Base-by-base conservation (phyloP, 257 asterid species). In the Salvia hispanica region DNA sequence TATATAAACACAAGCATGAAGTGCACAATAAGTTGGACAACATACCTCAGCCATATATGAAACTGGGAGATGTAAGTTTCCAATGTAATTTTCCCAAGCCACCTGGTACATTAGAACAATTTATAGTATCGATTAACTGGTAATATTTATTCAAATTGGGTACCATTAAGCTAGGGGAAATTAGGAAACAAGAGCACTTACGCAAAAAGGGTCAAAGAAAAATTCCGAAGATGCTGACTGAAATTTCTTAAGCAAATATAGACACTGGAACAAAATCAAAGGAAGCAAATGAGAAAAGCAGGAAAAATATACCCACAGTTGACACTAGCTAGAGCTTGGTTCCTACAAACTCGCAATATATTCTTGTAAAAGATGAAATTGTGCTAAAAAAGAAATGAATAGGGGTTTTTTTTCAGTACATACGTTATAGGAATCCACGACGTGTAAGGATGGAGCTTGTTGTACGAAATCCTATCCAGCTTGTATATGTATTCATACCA, bases 401-500 rank as follows among this genome's bases (percentile, higher is more conserved):
- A 25, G 31, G 40, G 39, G 11, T 25, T 13, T 33, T 13, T 33
- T 10, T 37, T 12, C 42, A 48, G 63, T 58, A 84, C 94, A 28
- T 58, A 90, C 97, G 92, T 83, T 77, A 90, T 90, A 62, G 97
- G 97, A 74, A 90, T 88, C 97, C 97, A 90, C 42, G 97, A 90
- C 16, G 97, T 90, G 90, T 88, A 90, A 5, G 97, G 97, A 72
- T 90, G 97, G 67, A 82, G 85, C 83, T 86, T 90, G 85, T 86
- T 90, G 82, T 90, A 90, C 18, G 87, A 68, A 70, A 81, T 62
- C 77, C 84, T 88, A 81, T 90, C 97, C 85, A 90, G 82, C 83
- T 84, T 90, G 89, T 88, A 90, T 61, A 90, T 80, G 75, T 44
- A 86, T 78, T 86, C 95, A 61, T 73, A 90, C 97, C 97, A 90